These are phyloP conservation scores for Yamadazyma friedrichii DNA, from an alignment of 1,139 yeast genomes.

Conservation along the genomic window DNA sequence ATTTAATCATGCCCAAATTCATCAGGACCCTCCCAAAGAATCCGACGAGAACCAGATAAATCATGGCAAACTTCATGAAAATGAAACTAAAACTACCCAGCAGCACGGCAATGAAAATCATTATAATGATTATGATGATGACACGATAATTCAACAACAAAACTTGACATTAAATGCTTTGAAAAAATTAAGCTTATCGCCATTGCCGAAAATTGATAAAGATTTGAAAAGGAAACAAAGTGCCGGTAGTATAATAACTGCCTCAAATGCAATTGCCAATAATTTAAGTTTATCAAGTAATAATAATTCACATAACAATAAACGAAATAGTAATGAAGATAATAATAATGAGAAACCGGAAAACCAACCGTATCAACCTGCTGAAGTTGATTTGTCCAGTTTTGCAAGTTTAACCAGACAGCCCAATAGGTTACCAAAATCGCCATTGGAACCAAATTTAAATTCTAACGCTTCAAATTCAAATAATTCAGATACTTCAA, in stretches of 20 bases:
- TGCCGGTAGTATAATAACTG: slow-evolving; percentile 3
- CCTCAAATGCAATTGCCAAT: background rate
- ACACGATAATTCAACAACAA: slow-evolving; percentile 41
- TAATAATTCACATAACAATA: background rate
- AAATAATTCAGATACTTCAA: no score
- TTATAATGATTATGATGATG: slow-evolving; percentile 29
- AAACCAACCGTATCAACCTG: slow-evolving; percentile 49
- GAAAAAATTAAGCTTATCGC: slow-evolving; percentile 45
- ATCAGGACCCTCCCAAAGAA: background rate
- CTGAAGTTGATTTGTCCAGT: slow-evolving; percentile 51
- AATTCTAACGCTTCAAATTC: background rate
- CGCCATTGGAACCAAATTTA: no score
- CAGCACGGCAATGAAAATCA: slow-evolving; percentile 11
- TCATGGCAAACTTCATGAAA: background rate
- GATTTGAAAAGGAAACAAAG: slow-evolving; percentile 2
- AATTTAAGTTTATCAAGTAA: slow-evolving; percentile 4
- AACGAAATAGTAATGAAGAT: background rate
- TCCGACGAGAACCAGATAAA: background rate
- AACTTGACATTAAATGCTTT: slow-evolving; percentile 45
- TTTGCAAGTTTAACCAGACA: slow-evolving; percentile 50
- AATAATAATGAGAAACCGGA: slow-evolving; percentile 1
- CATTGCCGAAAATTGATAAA: slow-evolving; percentile 32
- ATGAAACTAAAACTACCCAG: background rate
- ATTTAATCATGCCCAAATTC: slow-evolving; percentile 17
- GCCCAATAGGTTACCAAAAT: slow-evolving; percentile 22